Evolutionary conservation across 2,329 filamentous ascomycete genomes (phyloP).

Genomic region (Xylariaceae sp.): DNA sequence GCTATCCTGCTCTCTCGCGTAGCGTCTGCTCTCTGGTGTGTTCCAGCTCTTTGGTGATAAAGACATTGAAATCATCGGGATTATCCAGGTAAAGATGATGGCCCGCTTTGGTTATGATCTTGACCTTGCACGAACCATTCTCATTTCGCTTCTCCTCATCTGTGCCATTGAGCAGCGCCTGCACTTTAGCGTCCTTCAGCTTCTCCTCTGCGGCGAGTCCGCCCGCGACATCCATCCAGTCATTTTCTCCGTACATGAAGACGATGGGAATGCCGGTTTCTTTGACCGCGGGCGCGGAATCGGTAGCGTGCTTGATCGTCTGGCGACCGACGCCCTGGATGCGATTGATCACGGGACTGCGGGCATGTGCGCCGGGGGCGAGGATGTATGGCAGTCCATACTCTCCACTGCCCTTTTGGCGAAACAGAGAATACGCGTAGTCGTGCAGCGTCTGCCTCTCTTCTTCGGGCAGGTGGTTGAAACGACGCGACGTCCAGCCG

Average conservation of each 20-base stretch:
- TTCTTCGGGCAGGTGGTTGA: slow-evolving; percentile 76
- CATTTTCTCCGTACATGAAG: slow-evolving; percentile 94
- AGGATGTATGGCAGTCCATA: slow-evolving; percentile 91
- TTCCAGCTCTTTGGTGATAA: slow-evolving; percentile 49
- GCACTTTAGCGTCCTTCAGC: slow-evolving; percentile 63
- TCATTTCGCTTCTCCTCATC: slow-evolving; percentile 67
- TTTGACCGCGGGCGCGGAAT: slow-evolving; percentile 26
- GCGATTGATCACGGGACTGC: slow-evolving; percentile 78
- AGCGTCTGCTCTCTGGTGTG: slow-evolving; percentile 37
- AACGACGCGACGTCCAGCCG: slow-evolving; percentile 89
- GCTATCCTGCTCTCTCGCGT: slow-evolving; percentile 9
- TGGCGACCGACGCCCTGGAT: slow-evolving; percentile 87
- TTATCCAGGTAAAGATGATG: slow-evolving; percentile 60
- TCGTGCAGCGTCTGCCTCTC: slow-evolving; percentile 85
- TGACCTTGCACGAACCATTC: slow-evolving; percentile 76
- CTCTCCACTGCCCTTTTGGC: slow-evolving; percentile 86
- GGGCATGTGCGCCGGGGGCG: slow-evolving; percentile 87
- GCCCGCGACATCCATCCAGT: slow-evolving; percentile 97
- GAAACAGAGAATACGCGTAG: slow-evolving; percentile 92
- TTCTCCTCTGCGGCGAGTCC: slow-evolving; percentile 77
- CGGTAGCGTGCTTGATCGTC: slow-evolving; percentile 33
- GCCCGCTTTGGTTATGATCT: slow-evolving; percentile 63
- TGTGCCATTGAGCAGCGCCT: slow-evolving; percentile 51
- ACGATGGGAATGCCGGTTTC: slow-evolving; percentile 76
- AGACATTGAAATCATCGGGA: slow-evolving; percentile 51